A percentile compares a stretch with the other conserved stretches of the same genome.
These are phyloP conservation scores for Cenchrus fungigraminus DNA, from an alignment of 176 grass and related monocot genomes.

Conservation along the genomic window DNA sequence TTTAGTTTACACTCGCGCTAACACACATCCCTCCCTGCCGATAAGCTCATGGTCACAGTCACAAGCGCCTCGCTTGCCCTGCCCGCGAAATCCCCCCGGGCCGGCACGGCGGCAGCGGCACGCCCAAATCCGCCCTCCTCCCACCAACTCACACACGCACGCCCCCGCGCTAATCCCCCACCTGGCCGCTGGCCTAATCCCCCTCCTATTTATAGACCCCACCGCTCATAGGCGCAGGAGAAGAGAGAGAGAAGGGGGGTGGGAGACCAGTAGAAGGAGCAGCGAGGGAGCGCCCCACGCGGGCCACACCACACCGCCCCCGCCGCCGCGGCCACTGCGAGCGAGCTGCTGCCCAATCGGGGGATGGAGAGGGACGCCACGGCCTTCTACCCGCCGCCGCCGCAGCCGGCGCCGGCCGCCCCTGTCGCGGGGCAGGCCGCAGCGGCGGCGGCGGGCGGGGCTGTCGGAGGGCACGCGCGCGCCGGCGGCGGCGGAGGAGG, in stretches of 20 bases:
- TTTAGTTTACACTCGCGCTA: background rate
- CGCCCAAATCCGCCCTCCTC: conserved; percentile 17
- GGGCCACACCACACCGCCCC: background rate
- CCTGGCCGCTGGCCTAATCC: conserved; percentile 34
- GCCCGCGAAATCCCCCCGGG: conserved; percentile 11
- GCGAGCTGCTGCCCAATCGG: background rate
- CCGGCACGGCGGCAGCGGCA: background rate
- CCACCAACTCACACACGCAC: conserved; percentile 25
- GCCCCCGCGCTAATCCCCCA: conserved; percentile 10
- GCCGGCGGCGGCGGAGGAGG: background rate
- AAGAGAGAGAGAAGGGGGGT: background rate
- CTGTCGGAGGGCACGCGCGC: background rate
- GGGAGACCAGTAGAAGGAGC: background rate
- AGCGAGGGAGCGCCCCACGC: background rate
- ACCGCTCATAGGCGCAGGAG: conserved; percentile 23
- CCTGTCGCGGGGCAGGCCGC: background rate
- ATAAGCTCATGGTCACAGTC: conserved; percentile 24
- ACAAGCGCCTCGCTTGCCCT: background rate
- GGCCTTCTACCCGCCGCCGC: conserved; percentile 34
- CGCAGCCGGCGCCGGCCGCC: background rate
- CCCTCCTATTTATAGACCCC: conserved; percentile 57
- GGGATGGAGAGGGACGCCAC: conserved; percentile 50
- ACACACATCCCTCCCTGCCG: background rate
- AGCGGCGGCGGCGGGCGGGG: background rate
- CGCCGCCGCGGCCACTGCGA: conserved; percentile 1